Evolutionary conservation across 2,329 filamentous ascomycete genomes (phyloP), one percentile per base, ranked within the genome.

Genomic region (Cercospora sp.): DNA sequence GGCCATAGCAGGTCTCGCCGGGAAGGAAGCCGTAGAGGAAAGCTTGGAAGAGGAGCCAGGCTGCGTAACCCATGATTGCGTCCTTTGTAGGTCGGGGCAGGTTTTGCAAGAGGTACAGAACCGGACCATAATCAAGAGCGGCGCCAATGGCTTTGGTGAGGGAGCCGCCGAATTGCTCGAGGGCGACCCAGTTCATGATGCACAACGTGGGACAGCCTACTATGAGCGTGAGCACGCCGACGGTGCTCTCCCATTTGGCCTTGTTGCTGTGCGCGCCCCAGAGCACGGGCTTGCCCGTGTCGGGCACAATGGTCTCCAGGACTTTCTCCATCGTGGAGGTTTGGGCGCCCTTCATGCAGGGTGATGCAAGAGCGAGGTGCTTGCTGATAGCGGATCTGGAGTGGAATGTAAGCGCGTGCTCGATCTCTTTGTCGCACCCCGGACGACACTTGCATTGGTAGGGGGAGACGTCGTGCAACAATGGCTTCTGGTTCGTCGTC

Each of bases 221-320:
- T 31, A 63, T 64, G 45, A 68, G 61, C 9, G 63, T 42, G 13
- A 65, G 12, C 42, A 60, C 62, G 33, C 66, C 66, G 23, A 64
- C 16, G 20, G 48, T 61, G 57, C 66, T 68, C 62, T 64, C 61
- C 61, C 61, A 68, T 18, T 63, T 64, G 53, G 66, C 66, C 51
- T 68, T 68, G 42, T 63, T 68, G 61, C 63, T 68, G 30, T 64
- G 61, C 0, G 62, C 62, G 30, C 66, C 66, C 66, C 66, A 68
- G 10, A 59, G 61, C 60, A 67, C 65, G 10, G 65, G 53, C 42
- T 65, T 65, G 31, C 60, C 53, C 40, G 42, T 64, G 33, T 68
- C 66, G 8, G 66, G 66, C 23, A 60, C 66, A 40, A 68, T 64
- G 30, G 57, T 53, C 45, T 63, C 63, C 18, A 68, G 57, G 13